phyloP scores from a whole-genome alignment of 495 filamentous ascomycete species.

The Penicillium ochrochloron region DNA sequence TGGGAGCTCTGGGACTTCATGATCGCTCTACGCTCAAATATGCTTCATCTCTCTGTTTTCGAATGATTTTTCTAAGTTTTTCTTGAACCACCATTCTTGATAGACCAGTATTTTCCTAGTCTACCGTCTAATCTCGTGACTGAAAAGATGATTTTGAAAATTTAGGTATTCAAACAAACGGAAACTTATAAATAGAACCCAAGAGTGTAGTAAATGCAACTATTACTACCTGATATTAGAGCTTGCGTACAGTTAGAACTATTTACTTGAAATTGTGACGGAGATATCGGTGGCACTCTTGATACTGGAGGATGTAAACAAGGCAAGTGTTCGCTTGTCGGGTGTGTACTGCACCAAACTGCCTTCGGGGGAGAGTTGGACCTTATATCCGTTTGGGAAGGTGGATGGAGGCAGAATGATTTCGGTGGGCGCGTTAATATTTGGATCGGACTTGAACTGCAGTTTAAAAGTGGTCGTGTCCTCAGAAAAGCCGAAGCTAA shows the following conservation, averaged over 20 bases:
- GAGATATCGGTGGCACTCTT: not conserved
- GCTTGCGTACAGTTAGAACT: not conserved
- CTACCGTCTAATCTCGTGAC: no score
- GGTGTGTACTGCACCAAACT: not conserved
- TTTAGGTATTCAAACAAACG: no score
- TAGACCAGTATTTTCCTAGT: no score
- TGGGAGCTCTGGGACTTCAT: no score
- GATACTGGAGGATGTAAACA: not conserved
- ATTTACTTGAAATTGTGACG: not conserved
- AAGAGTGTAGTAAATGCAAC: no score
- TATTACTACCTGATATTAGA: not conserved
- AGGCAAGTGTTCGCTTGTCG: not conserved
- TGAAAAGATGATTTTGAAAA: no score
- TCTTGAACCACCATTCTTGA: no score
- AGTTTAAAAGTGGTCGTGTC: not conserved
- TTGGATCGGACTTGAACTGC: not conserved
- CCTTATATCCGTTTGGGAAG: not conserved
- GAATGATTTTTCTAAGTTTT: no score
- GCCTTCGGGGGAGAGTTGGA: not conserved
- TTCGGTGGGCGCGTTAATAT: not conserved
- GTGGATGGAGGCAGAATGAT: not conserved
- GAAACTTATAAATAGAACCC: no score
- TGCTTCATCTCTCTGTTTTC: no score
- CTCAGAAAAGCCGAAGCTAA: not conserved
- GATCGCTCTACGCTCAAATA: no score